Evolutionary conservation across 208 protist species (phyloP).

Genomic region (Acanthamoeba healyi): DNA sequence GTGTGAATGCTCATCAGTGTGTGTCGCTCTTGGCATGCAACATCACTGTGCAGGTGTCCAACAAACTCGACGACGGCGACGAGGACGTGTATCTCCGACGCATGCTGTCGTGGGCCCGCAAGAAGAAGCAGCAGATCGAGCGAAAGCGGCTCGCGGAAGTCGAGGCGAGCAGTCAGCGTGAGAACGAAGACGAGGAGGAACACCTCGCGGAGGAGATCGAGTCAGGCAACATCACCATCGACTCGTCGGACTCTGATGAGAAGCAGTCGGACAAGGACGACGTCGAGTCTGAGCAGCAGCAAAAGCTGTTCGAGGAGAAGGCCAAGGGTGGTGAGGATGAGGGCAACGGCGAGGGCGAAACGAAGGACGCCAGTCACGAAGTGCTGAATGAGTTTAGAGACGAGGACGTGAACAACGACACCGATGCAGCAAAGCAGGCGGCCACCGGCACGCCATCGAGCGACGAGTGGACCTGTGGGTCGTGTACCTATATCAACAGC

Average conservation of each 20-base stretch:
- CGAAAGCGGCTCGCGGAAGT: not conserved
- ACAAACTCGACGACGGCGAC: not conserved
- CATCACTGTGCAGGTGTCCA: not conserved
- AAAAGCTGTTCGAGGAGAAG: not conserved
- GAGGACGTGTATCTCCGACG: not conserved
- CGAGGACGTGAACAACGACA: not conserved
- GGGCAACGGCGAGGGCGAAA: not conserved
- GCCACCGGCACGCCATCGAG: no score
- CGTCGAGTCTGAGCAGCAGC: not conserved
- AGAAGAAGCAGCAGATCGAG: constrained; percentile 1
- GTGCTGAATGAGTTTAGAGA: no score
- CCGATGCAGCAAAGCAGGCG: not conserved
- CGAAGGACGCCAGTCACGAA: not conserved
- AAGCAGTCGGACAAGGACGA: not conserved
- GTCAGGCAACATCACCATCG: not conserved
- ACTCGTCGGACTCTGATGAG: not conserved
- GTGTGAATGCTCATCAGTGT: no score
- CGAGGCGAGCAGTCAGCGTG: not conserved
- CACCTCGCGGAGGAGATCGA: not conserved
- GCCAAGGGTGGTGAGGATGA: not conserved
- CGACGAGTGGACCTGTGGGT: not conserved
- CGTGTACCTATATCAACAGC: constrained; percentile 21
- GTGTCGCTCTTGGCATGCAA: no score
- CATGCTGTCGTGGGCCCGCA: not conserved
- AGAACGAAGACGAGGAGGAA: constrained; percentile 3